A percentile compares a stretch with the other conserved stretches of the same genome.
phyloP scores from a whole-genome alignment of 768 basidiomycete genomes.

The Mycena olivaceomarginata region DNA sequence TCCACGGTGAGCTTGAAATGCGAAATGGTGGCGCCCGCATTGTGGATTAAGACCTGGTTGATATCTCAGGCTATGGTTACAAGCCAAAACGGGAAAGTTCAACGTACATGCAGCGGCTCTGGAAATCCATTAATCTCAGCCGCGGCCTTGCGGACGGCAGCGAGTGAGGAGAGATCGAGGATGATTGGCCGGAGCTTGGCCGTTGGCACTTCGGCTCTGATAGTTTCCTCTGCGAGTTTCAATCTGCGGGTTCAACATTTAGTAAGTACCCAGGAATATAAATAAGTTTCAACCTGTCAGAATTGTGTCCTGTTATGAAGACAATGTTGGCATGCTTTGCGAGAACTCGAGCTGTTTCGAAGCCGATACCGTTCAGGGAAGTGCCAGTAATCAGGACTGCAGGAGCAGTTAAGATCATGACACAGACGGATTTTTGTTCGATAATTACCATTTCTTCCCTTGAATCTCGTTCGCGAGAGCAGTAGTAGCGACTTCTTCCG shows the following conservation, averaged over 20 bases:
- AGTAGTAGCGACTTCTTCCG: not conserved
- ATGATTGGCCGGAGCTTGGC: conserved; percentile 1
- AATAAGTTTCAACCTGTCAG: not conserved
- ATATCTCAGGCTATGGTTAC: not conserved
- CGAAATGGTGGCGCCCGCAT: conserved; percentile 18
- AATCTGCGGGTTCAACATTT: not conserved
- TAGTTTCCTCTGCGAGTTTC: conserved; percentile 10
- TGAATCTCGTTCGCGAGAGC: not conserved
- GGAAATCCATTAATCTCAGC: not conserved
- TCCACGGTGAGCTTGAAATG: conserved; percentile 22
- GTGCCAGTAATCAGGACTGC: conserved; percentile 17
- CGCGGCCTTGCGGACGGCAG: conserved; percentile 17
- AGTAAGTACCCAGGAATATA: not conserved
- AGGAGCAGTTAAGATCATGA: not conserved
- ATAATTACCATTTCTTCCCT: conserved; percentile 20
- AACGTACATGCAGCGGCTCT: not conserved
- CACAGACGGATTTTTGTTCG: not conserved
- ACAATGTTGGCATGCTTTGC: conserved; percentile 13
- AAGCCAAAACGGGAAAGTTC: too few relatives aligned
- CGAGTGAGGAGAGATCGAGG: conserved; percentile 18
- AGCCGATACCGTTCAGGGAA: not conserved
- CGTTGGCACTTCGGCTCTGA: conserved; percentile 2
- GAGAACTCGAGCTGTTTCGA: conserved; percentile 4
- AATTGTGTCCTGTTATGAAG: not conserved
- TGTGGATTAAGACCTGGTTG: conserved; percentile 24